phyloP scores from a whole-genome alignment of 1,284 basidiomycete genomes.

The Cystobasidium pallidum region DNA sequence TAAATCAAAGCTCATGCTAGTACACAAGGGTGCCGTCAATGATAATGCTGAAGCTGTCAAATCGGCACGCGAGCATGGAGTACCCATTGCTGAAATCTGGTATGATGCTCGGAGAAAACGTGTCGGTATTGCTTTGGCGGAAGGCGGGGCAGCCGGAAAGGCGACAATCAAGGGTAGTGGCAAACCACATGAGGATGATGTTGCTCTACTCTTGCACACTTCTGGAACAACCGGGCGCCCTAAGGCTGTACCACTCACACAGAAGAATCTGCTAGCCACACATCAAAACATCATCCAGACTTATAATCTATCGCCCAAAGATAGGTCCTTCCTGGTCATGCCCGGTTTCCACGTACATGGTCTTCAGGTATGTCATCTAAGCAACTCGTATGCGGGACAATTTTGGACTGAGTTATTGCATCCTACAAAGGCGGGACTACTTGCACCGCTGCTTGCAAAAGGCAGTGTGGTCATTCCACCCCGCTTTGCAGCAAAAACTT shows the following conservation, averaged over 20 bases:
- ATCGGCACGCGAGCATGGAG: constrained; percentile 52
- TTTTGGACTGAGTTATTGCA: too few relatives aligned
- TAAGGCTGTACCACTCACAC: constrained; percentile 58
- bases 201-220: constrained; percentile 65
- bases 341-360: constrained; percentile 69
- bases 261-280: constrained; percentile 65
- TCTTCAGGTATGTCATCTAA: constrained; percentile 7
- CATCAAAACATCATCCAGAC: constrained; percentile 65
- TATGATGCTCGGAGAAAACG: constrained; percentile 50
- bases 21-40: constrained; percentile 42
- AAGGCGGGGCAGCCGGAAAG: constrained; percentile 29
- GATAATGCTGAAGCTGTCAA: constrained; percentile 45
- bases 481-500: constrained; percentile 64
- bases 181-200: constrained; percentile 58
- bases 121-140: constrained; percentile 30
- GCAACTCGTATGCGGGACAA: too few relatives aligned
- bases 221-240: constrained; percentile 67
- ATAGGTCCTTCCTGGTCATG: constrained; percentile 66
- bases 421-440: constrained; percentile 63
- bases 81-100: constrained; percentile 54
- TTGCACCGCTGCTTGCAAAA: constrained; percentile 65
- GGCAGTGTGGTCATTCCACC: constrained; percentile 66
- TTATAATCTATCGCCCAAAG: constrained; percentile 62
- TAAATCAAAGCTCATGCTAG: constrained; percentile 54
- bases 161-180: constrained; percentile 42